Evolutionary conservation across 768 basidiomycete genomes (phyloP).

Genomic region (Leccinum obscurum): DNA sequence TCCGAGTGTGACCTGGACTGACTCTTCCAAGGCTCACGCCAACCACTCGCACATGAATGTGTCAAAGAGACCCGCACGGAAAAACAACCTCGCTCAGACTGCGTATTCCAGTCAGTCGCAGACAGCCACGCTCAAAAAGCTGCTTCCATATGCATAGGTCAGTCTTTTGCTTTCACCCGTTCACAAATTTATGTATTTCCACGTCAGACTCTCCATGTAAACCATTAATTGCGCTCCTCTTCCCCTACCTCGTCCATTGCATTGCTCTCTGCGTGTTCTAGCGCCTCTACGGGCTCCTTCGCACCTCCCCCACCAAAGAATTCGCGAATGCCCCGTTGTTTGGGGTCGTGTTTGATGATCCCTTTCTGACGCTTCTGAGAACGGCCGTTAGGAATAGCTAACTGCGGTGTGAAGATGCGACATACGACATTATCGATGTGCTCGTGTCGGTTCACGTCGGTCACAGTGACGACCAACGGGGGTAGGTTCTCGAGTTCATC

Average conservation of each 20-base stretch:
- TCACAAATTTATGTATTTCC: not conserved
- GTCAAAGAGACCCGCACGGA: constrained; percentile 59
- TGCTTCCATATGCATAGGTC: constrained; percentile 65
- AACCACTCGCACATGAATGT: constrained; percentile 73
- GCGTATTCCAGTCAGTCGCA: constrained; percentile 67
- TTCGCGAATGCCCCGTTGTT: constrained; percentile 70
- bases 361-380: constrained; percentile 66
- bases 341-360: constrained; percentile 75
- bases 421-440: constrained; percentile 61
- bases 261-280: constrained; percentile 26
- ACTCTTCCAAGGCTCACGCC: constrained; percentile 56
- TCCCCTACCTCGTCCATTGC: constrained; percentile 26
- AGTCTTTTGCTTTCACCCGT: constrained; percentile 1
- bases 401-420: constrained; percentile 5
- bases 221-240: constrained; percentile 12
- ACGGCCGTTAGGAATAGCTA: constrained; percentile 20
- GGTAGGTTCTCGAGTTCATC: constrained; percentile 28
- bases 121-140: constrained; percentile 64
- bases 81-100: constrained; percentile 65
- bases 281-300: constrained; percentile 14
- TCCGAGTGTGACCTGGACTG: not conserved
- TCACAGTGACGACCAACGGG: constrained; percentile 44
- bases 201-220: constrained; percentile 11
- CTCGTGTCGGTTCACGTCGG: constrained; percentile 53
- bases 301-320: constrained; percentile 56